A percentile compares a stretch with the other conserved stretches of the same genome.
Evolutionary conservation across 2,329 filamentous ascomycete species (phyloP).

Genomic region (Paraphaeosphaeria sporulosa): DNA sequence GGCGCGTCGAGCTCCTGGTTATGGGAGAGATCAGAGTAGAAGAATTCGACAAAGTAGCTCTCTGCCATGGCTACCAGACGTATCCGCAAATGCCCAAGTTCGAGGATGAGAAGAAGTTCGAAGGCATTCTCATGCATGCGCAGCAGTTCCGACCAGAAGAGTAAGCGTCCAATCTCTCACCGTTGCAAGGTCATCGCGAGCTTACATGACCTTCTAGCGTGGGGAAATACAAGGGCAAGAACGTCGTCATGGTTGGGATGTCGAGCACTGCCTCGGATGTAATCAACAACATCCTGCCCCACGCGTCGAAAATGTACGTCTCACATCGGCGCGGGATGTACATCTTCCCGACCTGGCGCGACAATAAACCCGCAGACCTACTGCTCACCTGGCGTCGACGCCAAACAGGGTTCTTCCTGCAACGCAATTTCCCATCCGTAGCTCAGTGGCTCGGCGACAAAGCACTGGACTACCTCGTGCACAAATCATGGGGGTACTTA

Average conservation of each 20-base stretch:
- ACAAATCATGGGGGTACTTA: conserved; percentile 18
- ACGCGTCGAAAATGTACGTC: conserved; percentile 52
- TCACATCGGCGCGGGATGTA: conserved; percentile 52
- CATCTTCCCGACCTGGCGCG: conserved; percentile 42
- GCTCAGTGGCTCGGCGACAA: conserved; percentile 20
- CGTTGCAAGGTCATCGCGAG: background rate
- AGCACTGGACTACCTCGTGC: conserved; percentile 19
- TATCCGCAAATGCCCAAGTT: conserved; percentile 48
- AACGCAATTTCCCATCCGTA: conserved; percentile 14
- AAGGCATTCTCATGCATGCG: conserved; percentile 51
- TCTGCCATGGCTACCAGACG: conserved; percentile 47
- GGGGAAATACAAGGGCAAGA: conserved; percentile 51
- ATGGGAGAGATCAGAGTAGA: conserved; percentile 28
- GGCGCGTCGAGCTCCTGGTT: conserved; percentile 40
- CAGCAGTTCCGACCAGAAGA: conserved; percentile 20
- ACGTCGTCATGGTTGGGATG: conserved; percentile 55
- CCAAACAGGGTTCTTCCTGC: conserved; percentile 20
- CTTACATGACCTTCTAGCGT: conserved; percentile 26
- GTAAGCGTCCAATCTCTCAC: conserved; percentile 1
- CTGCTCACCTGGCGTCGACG: conserved; percentile 23
- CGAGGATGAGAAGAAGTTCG: conserved; percentile 47
- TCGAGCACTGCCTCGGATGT: conserved; percentile 52
- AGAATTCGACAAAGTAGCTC: conserved; percentile 46
- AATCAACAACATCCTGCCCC: conserved; percentile 43
- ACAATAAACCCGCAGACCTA: conserved; percentile 43